Evolutionary conservation across 306 rosid genomes (phyloP).

Genomic region (Quercus dentata): DNA sequence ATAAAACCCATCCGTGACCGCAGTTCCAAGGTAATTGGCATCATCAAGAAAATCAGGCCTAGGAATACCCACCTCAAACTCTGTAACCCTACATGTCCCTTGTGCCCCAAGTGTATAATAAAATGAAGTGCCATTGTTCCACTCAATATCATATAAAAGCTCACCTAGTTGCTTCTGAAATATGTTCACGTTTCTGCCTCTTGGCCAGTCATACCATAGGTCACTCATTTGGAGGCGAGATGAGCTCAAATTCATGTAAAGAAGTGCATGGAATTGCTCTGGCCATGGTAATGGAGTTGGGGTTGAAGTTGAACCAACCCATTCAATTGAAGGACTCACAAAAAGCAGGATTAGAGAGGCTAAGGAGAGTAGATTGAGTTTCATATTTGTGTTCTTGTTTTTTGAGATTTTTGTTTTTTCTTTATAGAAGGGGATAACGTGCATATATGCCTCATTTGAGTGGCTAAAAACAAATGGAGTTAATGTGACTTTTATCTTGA

Average conservation of each 20-base stretch:
- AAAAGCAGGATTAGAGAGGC: neutral
- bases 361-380: neutral
- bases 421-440: neutral
- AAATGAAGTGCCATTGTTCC: slow-evolving; percentile 57
- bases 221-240: slow-evolving; percentile 34
- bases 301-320: neutral
- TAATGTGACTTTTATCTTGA: neutral
- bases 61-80: slow-evolving; percentile 43
- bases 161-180: slow-evolving; percentile 32
- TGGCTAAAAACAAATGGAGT: neutral
- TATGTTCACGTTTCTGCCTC: slow-evolving; percentile 45
- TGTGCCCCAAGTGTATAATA: slow-evolving; percentile 30
- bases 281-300: slow-evolving; percentile 50
- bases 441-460: neutral
- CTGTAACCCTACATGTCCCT: slow-evolving; percentile 14
- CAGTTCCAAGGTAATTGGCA: slow-evolving; percentile 45
- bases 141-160: slow-evolving; percentile 37
- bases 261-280: slow-evolving; percentile 46
- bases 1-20: slow-evolving; percentile 36
- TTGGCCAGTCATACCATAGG: slow-evolving; percentile 58
- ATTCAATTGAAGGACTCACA: neutral
- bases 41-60: slow-evolving; percentile 46
- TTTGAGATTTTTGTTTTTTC: no score
- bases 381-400: neutral
- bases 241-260: slow-evolving; percentile 37